These are phyloP conservation scores for Boechera stricta DNA, from an alignment of 345 rosid genomes.

Conservation along the genomic window DNA sequence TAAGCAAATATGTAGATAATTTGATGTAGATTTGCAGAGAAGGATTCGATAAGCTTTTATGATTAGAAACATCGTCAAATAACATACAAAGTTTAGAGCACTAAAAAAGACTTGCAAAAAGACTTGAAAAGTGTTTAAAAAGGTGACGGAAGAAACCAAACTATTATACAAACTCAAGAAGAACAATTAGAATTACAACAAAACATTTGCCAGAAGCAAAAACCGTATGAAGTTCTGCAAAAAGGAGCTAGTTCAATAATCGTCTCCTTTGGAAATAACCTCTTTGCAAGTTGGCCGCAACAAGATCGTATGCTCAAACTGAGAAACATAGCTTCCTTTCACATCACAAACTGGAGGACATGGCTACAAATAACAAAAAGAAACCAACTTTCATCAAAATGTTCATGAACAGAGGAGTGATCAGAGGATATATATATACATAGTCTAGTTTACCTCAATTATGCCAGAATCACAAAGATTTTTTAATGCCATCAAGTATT, in stretches of 20 bases:
- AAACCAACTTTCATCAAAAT: conserved; percentile 21
- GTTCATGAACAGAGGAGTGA: not conserved
- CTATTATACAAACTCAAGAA: not conserved
- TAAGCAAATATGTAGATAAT: too few species aligned
- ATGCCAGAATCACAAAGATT: conserved; percentile 82
- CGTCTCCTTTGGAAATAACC: conserved; percentile 83
- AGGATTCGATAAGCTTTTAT: not conserved
- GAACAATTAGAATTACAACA: not conserved
- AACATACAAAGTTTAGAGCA: not conserved
- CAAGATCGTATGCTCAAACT: conserved; percentile 82
- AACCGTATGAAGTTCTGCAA: not conserved
- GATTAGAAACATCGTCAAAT: not conserved
- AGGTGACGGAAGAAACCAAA: not conserved
- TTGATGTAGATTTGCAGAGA: not conserved
- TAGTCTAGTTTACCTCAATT: conserved; percentile 61
- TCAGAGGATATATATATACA: not conserved
- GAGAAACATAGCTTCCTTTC: conserved; percentile 84
- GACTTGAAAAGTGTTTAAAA: too few species aligned
- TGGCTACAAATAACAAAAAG: conserved; percentile 51
- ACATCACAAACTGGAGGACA: conserved; percentile 80
- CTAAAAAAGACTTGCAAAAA: not conserved
- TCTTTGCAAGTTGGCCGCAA: conserved; percentile 92
- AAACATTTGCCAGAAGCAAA: not conserved
- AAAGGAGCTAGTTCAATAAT: conserved; percentile 48
- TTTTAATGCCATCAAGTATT: conserved; percentile 91